Evolutionary conservation across 2,329 filamentous ascomycete species (phyloP), one percentile per base, ranked within the genome.

Genomic region (Reticulascus tulasneorum): DNA sequence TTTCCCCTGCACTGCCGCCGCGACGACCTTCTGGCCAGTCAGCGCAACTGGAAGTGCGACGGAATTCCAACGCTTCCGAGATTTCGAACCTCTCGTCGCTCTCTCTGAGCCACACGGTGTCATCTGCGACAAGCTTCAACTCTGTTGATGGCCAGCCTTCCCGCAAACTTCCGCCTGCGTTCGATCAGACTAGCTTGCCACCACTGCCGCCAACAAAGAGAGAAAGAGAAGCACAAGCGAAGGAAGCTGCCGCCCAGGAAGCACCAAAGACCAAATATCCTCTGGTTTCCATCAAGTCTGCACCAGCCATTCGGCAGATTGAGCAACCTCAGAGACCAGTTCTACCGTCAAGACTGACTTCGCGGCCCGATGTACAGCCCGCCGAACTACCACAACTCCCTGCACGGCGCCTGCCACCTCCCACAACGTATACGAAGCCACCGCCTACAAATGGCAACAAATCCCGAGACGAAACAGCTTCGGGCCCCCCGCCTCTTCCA

Each of bases 1-100:
- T 53, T 16, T 66, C 67, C 2, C 75, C 75, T 7, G 62, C 66
- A 19, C 55, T 78, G 13, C 73, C 76, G 11, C 62, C 72, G 12
- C 67, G 76, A 20, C 66, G 67, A 18, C 54, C 68, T 3, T 71
- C 71, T 3, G 55, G 62, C 7, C 67, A 73, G 42, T 54, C 58
- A 8, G 46, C 45, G 4, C 55, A 56, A 11, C 53, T 71, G 22
- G 54, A 54, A 16, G 58, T 58, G 6, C 66, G 77, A 17, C 67
- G 73, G 37, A 72, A 66, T 31, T 82, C 79, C 13, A 71, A 71
- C 26, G 73, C 77, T 1, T 82, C 78, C 3, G 75, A 76, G 20
- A 49, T 69, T 24, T 82, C 77, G 7, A 65, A 64, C 9, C 50
- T 74, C 12, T 81, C 78, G 5, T 67, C 64, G 2, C 52, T 73